Conservation (phyloP, 2,329 filamentous ascomycete genomes). For the Cordyceps tenuipes region DNA sequence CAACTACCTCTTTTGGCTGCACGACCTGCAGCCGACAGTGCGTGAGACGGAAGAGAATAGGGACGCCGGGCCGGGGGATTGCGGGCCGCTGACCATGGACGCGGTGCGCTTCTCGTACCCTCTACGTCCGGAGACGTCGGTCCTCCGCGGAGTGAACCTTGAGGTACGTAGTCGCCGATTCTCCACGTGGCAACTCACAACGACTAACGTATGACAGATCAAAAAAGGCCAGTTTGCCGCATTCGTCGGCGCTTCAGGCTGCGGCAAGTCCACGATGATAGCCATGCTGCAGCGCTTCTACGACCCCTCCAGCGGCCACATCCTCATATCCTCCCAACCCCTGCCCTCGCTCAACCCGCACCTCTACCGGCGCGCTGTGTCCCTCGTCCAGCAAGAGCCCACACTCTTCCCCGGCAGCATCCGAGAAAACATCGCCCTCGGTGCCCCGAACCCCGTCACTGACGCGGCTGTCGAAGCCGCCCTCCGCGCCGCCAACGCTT, state of each 20-base stretch:
- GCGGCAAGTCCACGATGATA: slow-evolving; percentile 55
- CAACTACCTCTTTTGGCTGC: slow-evolving; percentile 43
- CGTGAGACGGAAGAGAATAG: slow-evolving; percentile 33
- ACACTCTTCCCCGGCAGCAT: slow-evolving; percentile 72
- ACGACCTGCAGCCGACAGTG: slow-evolving; percentile 32
- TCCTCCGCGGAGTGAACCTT: slow-evolving; percentile 36
- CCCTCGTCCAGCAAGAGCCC: slow-evolving; percentile 51
- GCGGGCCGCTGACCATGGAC: slow-evolving; percentile 37
- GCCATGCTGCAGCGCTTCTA: slow-evolving; percentile 41
- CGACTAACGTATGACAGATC: slow-evolving; percentile 21
- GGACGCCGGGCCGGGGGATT: slow-evolving; percentile 26
- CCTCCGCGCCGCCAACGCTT: slow-evolving; percentile 39
- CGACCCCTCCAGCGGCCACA: slow-evolving; percentile 34
- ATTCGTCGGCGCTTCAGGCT: slow-evolving; percentile 47
- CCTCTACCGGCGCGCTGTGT: slow-evolving; percentile 43
- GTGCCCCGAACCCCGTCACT: slow-evolving; percentile 22
- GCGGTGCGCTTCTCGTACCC: slow-evolving; percentile 59
- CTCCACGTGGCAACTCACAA: too few relatives aligned
- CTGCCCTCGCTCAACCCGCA: slow-evolving; percentile 35
- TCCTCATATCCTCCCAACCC: slow-evolving; percentile 38
- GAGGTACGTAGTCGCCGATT: slow-evolving; percentile 14
- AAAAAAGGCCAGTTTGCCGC: slow-evolving; percentile 41
- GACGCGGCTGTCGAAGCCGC: slow-evolving; percentile 33
- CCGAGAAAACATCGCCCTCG: slow-evolving; percentile 67
- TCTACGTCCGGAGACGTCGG: slow-evolving; percentile 29